Evolutionary conservation across 108 stramenopile genomes (phyloP), one percentile per base, ranked within the genome.

Genomic region (Cyclotella distinguenda): DNA sequence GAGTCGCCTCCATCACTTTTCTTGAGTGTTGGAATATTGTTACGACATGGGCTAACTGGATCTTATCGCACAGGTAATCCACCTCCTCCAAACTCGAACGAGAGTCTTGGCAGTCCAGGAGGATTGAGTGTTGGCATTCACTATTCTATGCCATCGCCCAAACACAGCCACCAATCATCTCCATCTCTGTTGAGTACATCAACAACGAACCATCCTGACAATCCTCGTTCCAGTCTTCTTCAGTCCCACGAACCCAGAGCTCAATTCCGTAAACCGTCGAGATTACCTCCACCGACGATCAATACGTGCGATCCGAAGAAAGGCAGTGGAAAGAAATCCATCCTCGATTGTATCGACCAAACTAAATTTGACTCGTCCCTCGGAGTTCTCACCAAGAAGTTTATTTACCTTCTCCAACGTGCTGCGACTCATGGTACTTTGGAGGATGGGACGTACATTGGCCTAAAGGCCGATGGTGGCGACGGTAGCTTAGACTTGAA

Each of bases 381-480:
- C 26, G 93, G 93, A 7, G 60, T 93, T 22, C 85, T 97, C 42
- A 97, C 96, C 25, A 93, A 94, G 52, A 88, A 90, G 62, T 97
- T 97, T 71, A 86, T 93, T 18, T 79, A 82, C 15, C 81, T 95
- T 25, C 78, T 97, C 28, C 74, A 70, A 55, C 48, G 68, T 12
- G 74, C 80, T 5, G 81, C 80, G 43, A 63, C 47, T 31, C 70
- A 69, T 28, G 60, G 60, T 7, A 72, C 73, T 12, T 72, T 74
- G 9, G 83, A 75, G 7, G 78, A 82, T 55, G 72, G 57, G 2
- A 59, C 55, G 35, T 36, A 38, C 13, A 68, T 62, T 22, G 67
- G 67, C 10, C 46, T 39, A 22, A 66, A 60, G 42, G 50, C 51
- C 16, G 43, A 66, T 13, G 47, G 59, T 34, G 60, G 51, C 6